Evolutionary conservation across 208 protist genomes (phyloP).

Genomic region (Trypanosoma caninum): DNA sequence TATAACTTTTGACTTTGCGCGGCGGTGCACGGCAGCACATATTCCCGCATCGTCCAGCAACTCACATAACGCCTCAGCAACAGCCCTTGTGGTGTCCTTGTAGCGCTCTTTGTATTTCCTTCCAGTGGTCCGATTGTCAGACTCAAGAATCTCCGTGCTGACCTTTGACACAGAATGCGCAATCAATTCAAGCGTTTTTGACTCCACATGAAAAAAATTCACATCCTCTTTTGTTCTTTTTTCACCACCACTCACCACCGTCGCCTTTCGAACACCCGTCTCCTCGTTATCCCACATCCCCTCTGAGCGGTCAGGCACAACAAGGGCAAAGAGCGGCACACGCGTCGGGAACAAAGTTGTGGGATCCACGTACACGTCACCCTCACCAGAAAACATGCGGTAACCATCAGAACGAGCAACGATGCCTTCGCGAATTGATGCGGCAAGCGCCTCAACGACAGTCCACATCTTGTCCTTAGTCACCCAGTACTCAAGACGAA

Average conservation of each 20-base stretch:
- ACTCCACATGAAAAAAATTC: slow-evolving; percentile 39
- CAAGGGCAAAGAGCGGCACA: slow-evolving; percentile 22
- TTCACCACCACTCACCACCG: neutral
- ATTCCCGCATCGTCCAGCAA: slow-evolving; percentile 61
- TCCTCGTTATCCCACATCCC: neutral
- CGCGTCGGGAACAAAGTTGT: slow-evolving; percentile 17
- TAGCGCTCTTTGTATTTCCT: slow-evolving; percentile 30
- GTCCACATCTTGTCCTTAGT: slow-evolving; percentile 50
- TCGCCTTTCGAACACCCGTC: neutral
- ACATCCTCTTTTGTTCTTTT: neutral
- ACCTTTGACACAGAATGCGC: slow-evolving; percentile 52
- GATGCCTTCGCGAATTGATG: slow-evolving; percentile 59
- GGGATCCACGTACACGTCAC: slow-evolving; percentile 2
- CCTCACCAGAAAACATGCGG: slow-evolving; percentile 2
- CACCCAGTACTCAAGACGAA: slow-evolving; percentile 53
- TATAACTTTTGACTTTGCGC: slow-evolving; percentile 44
- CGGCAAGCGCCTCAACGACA: slow-evolving; percentile 47
- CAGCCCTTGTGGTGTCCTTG: slow-evolving; percentile 34
- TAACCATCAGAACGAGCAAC: slow-evolving; percentile 30
- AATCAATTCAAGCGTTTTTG: slow-evolving; percentile 30
- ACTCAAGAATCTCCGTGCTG: slow-evolving; percentile 41
- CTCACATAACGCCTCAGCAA: slow-evolving; percentile 55
- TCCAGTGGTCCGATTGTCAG: neutral
- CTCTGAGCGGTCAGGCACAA: neutral
- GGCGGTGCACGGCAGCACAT: slow-evolving; percentile 57